Evolutionary conservation across 2,329 filamentous ascomycete genomes (phyloP), one percentile per base, ranked within the genome.

Genomic region (Fusarium anthophilum): DNA sequence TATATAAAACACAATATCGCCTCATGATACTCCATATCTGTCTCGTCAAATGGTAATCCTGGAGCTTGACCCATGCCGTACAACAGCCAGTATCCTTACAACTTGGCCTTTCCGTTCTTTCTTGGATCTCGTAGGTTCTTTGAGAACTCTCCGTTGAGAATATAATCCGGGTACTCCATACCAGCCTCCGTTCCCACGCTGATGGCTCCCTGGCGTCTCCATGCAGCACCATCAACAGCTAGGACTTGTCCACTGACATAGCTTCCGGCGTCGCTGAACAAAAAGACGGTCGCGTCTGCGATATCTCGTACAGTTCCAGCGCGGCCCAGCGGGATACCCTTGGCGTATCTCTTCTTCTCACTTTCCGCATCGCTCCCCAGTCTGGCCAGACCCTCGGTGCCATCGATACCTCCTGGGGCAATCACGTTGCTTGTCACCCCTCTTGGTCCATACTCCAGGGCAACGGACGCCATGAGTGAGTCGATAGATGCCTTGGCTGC

Each of bases 401-500:
- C 92, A 3, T 86, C 90, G 76, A 99, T 97, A 1, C 93, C 93
- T 2, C 96, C 96, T 0, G 96, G 96, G 0, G 94, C 91, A 75
- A 99, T 93, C 63, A 96, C 91, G 80, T 99, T 99, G 63, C 92
- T 94, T 3, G 93, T 95, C 38, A 98, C 85, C 20, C 96, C 96
- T 48, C 90, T 89, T 0, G 96, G 96, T 1, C 96, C 96, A 80
- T 96, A 96, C 82, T 99, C 96, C 61, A 99, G 89, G 4, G 94
- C 91, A 0, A 97, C 90, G 10, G 91, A 92, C 61, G 91, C 89
- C 67, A 93, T 92, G 79, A 99, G 89, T 4, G 94, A 92, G 83
- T 99, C 96, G 17, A 99, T 91, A 22, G 92, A 94, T 1, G 96
- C 93, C 84, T 99, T 99, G 65, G 96, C 96, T 3, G 95, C 95